phyloP scores from a whole-genome alignment of 2,329 filamentous ascomycete genomes.

The Arthroderma sp. region DNA sequence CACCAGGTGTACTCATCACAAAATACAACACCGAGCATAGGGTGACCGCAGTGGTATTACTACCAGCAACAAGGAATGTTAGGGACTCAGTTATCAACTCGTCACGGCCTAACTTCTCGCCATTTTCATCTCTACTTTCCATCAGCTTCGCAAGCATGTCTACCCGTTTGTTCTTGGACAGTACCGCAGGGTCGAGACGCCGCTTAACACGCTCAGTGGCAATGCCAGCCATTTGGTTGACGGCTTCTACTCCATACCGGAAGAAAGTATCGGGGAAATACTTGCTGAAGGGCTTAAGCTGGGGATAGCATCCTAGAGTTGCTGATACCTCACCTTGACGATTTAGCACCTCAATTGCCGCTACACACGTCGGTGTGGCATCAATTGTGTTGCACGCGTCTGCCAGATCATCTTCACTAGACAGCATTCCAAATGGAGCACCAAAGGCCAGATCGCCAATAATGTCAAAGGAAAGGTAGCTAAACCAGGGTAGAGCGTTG shows the following conservation, averaged over 20 bases:
- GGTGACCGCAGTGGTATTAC: constrained; percentile 57
- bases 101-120: constrained; percentile 59
- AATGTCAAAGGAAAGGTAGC: constrained; percentile 51
- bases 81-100: constrained; percentile 82
- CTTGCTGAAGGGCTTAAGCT: constrained; percentile 65
- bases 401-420: constrained; percentile 61
- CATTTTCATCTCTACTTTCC: constrained; percentile 72
- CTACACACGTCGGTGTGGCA: constrained; percentile 53
- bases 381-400: constrained; percentile 55
- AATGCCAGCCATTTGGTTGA: constrained; percentile 74
- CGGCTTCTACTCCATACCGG: constrained; percentile 57
- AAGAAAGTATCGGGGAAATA: constrained; percentile 78
- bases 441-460: constrained; percentile 58
- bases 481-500: constrained; percentile 72
- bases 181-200: constrained; percentile 54
- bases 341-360: constrained; percentile 80
- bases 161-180: constrained; percentile 52
- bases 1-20: background rate
- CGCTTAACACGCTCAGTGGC: constrained; percentile 69
- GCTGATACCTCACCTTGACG: constrained; percentile 75
- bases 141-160: constrained; percentile 75
- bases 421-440: constrained; percentile 71
- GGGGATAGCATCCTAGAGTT: constrained; percentile 61
- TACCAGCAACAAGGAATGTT: constrained; percentile 70
- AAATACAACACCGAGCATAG: constrained; percentile 71